A percentile compares a stretch with the other conserved stretches of the same genome.
These are phyloP conservation scores for Blastobotrys muscicola DNA, from an alignment of 805 yeast species.

Conservation along the genomic window DNA sequence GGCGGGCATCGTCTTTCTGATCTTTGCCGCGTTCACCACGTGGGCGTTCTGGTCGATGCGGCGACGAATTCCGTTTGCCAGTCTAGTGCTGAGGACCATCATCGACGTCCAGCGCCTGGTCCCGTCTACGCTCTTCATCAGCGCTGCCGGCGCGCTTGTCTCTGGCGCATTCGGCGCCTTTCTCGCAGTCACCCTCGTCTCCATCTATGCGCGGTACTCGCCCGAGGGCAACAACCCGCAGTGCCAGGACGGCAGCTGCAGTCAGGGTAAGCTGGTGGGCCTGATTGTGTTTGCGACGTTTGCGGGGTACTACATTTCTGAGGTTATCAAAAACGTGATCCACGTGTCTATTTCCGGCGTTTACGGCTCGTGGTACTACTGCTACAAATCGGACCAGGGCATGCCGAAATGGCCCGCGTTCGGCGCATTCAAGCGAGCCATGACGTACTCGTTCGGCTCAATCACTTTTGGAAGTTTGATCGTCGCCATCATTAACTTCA, in stretches of 20 bases:
- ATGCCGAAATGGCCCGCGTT: constrained; percentile 72
- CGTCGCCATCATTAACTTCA: constrained; percentile 60
- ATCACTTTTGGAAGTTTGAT: constrained; percentile 77
- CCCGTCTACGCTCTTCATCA: constrained; percentile 58
- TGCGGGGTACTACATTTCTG: constrained; percentile 76
- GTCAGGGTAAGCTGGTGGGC: constrained; percentile 55
- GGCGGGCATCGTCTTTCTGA: constrained; percentile 66
- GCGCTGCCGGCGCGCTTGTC: constrained; percentile 49
- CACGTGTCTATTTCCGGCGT: constrained; percentile 78
- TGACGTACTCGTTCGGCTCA: constrained; percentile 83
- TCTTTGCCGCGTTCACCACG: constrained; percentile 55
- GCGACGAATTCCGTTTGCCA: constrained; percentile 62
- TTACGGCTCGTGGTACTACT: constrained; percentile 87
- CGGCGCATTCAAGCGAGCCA: constrained; percentile 69
- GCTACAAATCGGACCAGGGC: constrained; percentile 64
- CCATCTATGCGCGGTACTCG: constrained; percentile 70
- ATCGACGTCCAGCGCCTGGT: constrained; percentile 66
- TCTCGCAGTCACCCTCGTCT: constrained; percentile 58
- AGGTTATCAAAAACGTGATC: constrained; percentile 69
- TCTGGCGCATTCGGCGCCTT: constrained; percentile 56
- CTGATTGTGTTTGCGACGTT: constrained; percentile 64
- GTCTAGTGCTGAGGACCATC: constrained; percentile 57
- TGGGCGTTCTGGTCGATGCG: constrained; percentile 68
- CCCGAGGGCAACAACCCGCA: constrained; percentile 32
- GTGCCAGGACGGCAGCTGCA: constrained; percentile 51